Evolutionary conservation across 139 green algal genomes (phyloP).

Genomic region (Astrephomene gubernaculifera): DNA sequence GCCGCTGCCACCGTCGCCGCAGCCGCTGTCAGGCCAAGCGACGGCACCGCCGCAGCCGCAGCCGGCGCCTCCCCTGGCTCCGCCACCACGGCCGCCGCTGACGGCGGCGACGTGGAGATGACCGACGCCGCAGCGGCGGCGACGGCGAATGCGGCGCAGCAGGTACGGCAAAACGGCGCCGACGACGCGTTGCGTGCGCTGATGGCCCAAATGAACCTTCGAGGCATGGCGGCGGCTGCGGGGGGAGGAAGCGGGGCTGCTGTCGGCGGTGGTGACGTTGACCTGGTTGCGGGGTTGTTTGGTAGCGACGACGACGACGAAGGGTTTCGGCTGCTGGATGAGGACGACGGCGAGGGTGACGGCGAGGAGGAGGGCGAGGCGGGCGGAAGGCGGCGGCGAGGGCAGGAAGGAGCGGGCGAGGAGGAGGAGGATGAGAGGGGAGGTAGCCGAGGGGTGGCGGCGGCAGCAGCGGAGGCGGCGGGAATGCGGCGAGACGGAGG

Average conservation of each 20-base stretch:
- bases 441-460: background rate
- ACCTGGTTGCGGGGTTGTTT: slow-evolving; percentile 1
- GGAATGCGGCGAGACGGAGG: too few relatives aligned
- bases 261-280: background rate
- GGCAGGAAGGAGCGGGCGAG: background rate
- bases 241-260: too few relatives aligned
- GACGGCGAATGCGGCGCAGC: background rate
- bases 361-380: background rate
- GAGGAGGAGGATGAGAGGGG: slow-evolving; percentile 1
- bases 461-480: background rate
- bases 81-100: background rate
- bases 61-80: background rate
- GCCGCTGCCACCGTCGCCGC: background rate
- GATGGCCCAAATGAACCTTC: slow-evolving; percentile 38
- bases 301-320: slow-evolving; percentile 30
- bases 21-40: background rate
- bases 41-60: background rate
- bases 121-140: background rate
- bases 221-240: background rate
- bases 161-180: background rate
- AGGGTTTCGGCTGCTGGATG: slow-evolving; percentile 25
- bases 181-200: slow-evolving; percentile 35
- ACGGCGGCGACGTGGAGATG: slow-evolving; percentile 12
- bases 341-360: background rate
- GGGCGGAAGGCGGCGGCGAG: background rate